Evolutionary conservation across 768 basidiomycete species (phyloP), one percentile per base, ranked within the genome.

Genomic region (Pleurotus citrinopileatus): DNA sequence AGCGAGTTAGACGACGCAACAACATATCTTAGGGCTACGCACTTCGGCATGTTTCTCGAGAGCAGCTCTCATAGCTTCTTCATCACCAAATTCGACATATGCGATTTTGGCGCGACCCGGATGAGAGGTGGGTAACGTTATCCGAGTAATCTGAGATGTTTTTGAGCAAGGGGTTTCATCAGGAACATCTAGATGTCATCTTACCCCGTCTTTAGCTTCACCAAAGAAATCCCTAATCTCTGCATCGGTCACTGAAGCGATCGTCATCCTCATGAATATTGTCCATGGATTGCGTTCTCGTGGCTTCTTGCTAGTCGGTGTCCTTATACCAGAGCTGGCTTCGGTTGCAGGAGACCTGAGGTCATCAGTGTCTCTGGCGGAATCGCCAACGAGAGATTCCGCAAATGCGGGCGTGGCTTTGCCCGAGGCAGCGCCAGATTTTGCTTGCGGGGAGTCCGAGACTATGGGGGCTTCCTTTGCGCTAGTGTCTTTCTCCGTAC

Each of bases 61-160:
- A 0, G 87, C 94, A 17, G 75, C 79, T 60, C 83, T 89, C 89
- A 94, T 91, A 8, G 84, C 76, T 42, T 88, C 89, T 62, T 95
- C 92, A 61, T 91, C 89, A 3, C 83, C 87, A 68, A 96, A 97
- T 64, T 96, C 94, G 50, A 97, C 82, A 64, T 93, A 97, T 1
- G 85, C 90, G 54, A 93, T 74, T 59, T 78, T 82, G 52, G 70
- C 69, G 42, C 84, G 81, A 8, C 81, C 80, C 3, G 69, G 60
- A 60, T 69, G 76, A 10, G 66, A 54, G 59, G 69, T 59, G 0
- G 88, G 89, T 55, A 86, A 77, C 56, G 78, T 76, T 48, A 94
- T 76, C 47, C 82, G 80, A 26, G 82, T 85, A 61, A 94, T 87
- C 86, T 90, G 57, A 38, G 28, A 63, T 23, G 29, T 50, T 15